These are phyloP conservation scores for Diaporthe sp. DNA, from an alignment of 2,329 filamentous ascomycete species.

Conservation along the genomic window DNA sequence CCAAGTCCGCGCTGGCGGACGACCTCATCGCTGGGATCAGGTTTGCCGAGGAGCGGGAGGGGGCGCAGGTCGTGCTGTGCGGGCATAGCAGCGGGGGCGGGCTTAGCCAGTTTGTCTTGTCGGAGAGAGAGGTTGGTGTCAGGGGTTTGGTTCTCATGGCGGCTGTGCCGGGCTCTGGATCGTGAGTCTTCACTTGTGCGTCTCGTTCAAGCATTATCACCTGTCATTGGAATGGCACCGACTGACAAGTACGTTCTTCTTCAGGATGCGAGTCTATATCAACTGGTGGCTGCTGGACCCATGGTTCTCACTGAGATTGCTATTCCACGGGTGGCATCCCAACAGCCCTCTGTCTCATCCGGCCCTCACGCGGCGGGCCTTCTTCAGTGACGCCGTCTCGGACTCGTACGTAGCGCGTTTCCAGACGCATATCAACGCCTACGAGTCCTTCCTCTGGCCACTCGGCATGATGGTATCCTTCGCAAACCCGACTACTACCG, in stretches of 20 bases:
- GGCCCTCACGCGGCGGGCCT: constrained; percentile 57
- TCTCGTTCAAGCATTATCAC: background rate
- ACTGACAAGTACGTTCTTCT: constrained; percentile 47
- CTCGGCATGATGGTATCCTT: constrained; percentile 59
- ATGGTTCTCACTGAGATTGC: constrained; percentile 57
- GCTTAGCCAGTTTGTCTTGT: constrained; percentile 59
- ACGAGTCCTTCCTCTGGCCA: constrained; percentile 64
- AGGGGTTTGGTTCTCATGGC: constrained; percentile 58
- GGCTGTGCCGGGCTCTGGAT: constrained; percentile 47
- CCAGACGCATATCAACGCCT: constrained; percentile 54
- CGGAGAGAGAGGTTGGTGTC: constrained; percentile 50
- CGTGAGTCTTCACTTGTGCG: background rate
- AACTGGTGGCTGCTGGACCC: constrained; percentile 60
- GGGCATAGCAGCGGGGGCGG: constrained; percentile 64
- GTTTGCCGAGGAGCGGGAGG: constrained; percentile 48
- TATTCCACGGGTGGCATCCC: constrained; percentile 59
- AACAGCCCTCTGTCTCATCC: constrained; percentile 64
- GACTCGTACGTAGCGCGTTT: constrained; percentile 53
- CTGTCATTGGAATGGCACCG: too few species aligned
- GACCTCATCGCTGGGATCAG: constrained; percentile 56
- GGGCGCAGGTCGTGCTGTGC: constrained; percentile 53
- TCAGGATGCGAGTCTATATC: constrained; percentile 48
- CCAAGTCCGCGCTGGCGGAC: constrained; percentile 51
- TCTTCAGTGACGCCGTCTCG: constrained; percentile 59
- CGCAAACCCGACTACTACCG: constrained; percentile 51